Evolutionary conservation across 78 protist species (phyloP), one percentile per base, ranked within the genome.

Genomic region (Dictyostelium firmibasis): DNA sequence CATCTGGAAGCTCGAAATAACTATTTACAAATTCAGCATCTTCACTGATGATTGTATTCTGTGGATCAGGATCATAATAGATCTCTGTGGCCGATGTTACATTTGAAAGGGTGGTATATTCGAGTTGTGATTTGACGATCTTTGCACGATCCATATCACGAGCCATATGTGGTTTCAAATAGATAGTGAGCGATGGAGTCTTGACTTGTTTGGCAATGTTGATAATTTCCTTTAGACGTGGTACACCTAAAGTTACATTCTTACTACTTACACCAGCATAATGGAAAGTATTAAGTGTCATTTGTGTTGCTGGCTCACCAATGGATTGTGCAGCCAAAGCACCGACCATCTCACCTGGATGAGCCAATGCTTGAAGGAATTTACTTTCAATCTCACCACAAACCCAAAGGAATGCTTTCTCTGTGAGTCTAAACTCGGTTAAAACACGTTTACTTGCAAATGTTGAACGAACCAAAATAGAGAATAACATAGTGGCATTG

Each of bases 251-350:
- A 11, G 99, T 99, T 62, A 99, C 99, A 83, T 97, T 99, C 98
- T 99, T 99, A 41, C 98, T 67, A 1, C 99, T 91, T 74, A 99
- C 99, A 75, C 99, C 99, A 43, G 99, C 99, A 72, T 85, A 97
- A 93, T 99, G 99, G 99, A 99, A 99, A 29, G 99, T 99, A 98
- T 99, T 99, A 83, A 99, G 97, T 4, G 99, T 99, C 99, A 99
- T 99, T 96, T 99, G 99, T 35, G 99, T 99, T 27, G 99, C 99
- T 16, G 99, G 99, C 97, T 99, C 99, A n/a, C 99, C 99, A 29
- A 99, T 97, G 2, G 98, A 96, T 97, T 99, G 99, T 23, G 99
- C 99, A 0, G 99, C 99, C 14, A 99, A 85, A 27, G 98, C 98
- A 81, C 99, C 99, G 35, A 91, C 96, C 97, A 82, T 85, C 81